Conservation (phyloP, 1,284 basidiomycete species). For the Stereum hirsutum region DNA sequence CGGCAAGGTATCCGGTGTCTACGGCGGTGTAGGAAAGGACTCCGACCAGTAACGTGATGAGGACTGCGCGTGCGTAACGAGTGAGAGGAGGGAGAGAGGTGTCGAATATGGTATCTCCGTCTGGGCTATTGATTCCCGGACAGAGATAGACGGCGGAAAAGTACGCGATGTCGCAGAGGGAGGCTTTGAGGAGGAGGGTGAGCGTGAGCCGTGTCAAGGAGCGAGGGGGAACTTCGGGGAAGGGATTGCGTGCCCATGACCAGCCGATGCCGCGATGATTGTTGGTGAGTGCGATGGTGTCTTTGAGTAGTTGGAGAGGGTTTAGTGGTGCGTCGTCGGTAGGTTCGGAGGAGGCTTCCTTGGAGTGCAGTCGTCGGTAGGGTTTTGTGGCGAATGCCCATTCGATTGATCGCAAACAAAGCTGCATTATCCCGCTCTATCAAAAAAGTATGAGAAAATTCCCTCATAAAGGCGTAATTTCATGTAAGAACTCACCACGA, state of each 20-base stretch:
- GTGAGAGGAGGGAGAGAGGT: conserved; percentile 25
- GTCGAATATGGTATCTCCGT: conserved; percentile 44
- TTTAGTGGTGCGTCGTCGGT: neutral
- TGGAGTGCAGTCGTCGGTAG: conserved; percentile 2
- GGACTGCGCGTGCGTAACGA: conserved; percentile 33
- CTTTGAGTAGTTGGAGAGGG: neutral
- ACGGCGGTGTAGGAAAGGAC: conserved; percentile 32
- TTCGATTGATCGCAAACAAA: conserved; percentile 8
- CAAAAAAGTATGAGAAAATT: neutral
- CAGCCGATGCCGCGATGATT: conserved; percentile 11
- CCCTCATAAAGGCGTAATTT: neutral
- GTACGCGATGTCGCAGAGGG: conserved; percentile 6
- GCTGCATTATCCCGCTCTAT: conserved; percentile 1
- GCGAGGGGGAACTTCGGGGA: neutral
- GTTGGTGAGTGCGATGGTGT: conserved; percentile 8
- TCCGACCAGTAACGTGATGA: conserved; percentile 31
- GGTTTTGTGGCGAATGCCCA: conserved; percentile 7
- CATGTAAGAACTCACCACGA: conserved; percentile 21
- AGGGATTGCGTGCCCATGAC: conserved; percentile 9
- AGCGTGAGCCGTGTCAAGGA: conserved; percentile 3
- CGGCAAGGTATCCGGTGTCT: conserved; percentile 30
- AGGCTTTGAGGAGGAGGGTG: conserved; percentile 4
- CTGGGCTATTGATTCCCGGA: conserved; percentile 23
- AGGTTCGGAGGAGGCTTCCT: conserved; percentile 1
- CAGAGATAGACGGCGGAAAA: conserved; percentile 4